phyloP scores from a whole-genome alignment of 139 green algal genomes.

The Volvox reticuliferus region DNA sequence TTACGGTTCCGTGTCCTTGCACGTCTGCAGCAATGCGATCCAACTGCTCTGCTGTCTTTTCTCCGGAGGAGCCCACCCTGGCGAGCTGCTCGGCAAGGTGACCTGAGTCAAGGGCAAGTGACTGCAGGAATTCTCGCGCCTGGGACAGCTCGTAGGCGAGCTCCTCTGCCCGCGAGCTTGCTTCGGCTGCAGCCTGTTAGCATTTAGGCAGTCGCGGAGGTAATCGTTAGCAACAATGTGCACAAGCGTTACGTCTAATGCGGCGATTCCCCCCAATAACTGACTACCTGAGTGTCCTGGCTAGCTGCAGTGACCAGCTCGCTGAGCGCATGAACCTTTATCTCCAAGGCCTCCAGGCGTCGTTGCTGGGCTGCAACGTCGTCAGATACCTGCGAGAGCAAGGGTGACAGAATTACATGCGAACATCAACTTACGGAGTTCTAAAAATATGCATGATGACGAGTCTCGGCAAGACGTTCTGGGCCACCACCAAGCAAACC shows the following conservation, averaged over 20 bases:
- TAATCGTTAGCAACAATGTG: not conserved
- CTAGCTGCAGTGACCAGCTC: slow-evolving; percentile 39
- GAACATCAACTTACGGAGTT: not conserved
- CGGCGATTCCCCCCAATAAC: not conserved
- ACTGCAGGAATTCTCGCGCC: slow-evolving; percentile 29
- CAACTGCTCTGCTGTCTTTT: not conserved
- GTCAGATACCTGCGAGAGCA: not conserved
- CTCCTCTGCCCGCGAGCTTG: slow-evolving; percentile 23
- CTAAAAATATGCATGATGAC: not conserved
- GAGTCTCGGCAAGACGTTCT: not conserved
- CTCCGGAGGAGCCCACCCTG: not conserved
- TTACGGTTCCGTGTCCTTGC: not conserved
- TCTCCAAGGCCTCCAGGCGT: slow-evolving; percentile 24
- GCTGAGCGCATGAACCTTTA: slow-evolving; percentile 40
- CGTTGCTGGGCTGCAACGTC: not conserved
- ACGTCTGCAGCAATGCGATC: not conserved
- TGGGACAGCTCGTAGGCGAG: slow-evolving; percentile 37
- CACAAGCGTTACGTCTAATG: not conserved
- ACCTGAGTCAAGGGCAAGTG: slow-evolving; percentile 7
- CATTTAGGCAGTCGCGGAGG: not conserved
- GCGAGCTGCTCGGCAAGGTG: slow-evolving; percentile 41
- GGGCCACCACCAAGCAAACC: not conserved
- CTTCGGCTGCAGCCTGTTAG: slow-evolving; percentile 17
- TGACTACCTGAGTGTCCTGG: slow-evolving; percentile 25
- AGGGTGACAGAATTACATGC: not conserved